Base-by-base conservation (phyloP, 2,329 filamentous ascomycete species). In the Aspergillus fischeri region DNA sequence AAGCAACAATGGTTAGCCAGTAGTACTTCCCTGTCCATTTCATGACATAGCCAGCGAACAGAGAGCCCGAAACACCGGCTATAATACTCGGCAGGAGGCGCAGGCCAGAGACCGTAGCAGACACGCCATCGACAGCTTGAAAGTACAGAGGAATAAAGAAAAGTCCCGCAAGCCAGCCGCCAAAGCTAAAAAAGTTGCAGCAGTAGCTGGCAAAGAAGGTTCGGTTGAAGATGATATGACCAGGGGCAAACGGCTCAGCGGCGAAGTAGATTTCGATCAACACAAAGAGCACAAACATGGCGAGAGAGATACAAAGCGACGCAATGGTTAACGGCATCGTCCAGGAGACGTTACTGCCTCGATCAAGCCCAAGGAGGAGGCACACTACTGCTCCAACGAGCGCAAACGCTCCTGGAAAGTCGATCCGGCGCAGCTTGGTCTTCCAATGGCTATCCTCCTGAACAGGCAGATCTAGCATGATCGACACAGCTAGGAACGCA, bases 121-220 rank as follows among this genome's bases (percentile, higher is more conserved):
- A 82, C 25, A 86, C 75, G 4, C 83, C 84, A 51, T 87, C 79
- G 0, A 88, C 86, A 4, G 87, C 89, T 73, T 93, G 90, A 73
- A 89, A 90, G 73, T 88, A 91, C 2, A 93, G 77, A 1, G 90
- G 88, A n/a, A 90, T 76, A 73, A 90, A 90, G 77, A 91, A 93
- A 3, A 89, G 62, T 1, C 81, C 75, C 0, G 83, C 81, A 49
- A 86, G 71, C 77, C 79, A 83, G 14, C 82, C 86, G 1, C 80
- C 84, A 53, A 88, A 82, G 52, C 82, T 80, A 71, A 90, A 91
- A 75, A 91, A 90, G 70, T 91, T 91, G 70, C 84, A 84, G 1
- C 86, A 72, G 65, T 88, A 92, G 69, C 83, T 85, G 2, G 88
- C 84, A 51, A 90, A 80, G 28, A 92, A 78, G 6, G 81, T 81